Conservation (phyloP, 148 eudicot species). For the Arbutus unedo region DNA sequence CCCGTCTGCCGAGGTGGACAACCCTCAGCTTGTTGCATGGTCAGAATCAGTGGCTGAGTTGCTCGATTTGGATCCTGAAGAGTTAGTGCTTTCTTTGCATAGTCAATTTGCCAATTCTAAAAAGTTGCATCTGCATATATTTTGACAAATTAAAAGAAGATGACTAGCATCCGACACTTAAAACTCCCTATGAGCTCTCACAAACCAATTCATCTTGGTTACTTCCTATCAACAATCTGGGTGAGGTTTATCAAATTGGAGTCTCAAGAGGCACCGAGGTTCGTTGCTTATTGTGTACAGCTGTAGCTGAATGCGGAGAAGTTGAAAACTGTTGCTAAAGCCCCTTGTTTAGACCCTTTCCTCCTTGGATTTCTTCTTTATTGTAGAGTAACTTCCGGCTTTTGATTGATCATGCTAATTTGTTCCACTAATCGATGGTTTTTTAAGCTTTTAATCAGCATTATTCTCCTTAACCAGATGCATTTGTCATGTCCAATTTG, state of each 20-base stretch:
- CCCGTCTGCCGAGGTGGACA: conserved; percentile 81
- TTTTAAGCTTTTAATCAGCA: not conserved
- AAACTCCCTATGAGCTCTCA: not conserved
- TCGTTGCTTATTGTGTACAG: not conserved
- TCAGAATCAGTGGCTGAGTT: conserved; percentile 77
- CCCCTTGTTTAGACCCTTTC: not conserved
- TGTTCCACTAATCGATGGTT: not conserved
- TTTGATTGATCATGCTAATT: not conserved
- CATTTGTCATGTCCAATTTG: not conserved
- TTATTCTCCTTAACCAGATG: not conserved
- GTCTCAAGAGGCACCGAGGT: not conserved
- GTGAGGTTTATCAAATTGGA: not conserved
- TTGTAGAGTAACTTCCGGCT: not conserved
- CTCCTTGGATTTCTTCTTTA: not conserved
- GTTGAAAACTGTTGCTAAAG: not conserved
- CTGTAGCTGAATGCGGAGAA: not conserved
- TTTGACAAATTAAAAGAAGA: not conserved
- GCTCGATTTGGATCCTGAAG: conserved; percentile 81
- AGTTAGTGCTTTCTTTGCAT: conserved; percentile 48
- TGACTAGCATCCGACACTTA: not conserved
- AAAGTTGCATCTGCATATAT: not conserved
- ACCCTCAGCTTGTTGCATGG: conserved; percentile 95
- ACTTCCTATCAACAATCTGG: not conserved
- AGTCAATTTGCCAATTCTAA: not conserved
- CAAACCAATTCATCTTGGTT: conserved; percentile 7